Conservation (phyloP, 1,139 yeast species). For the Entelexis sorbosivorans region DNA sequence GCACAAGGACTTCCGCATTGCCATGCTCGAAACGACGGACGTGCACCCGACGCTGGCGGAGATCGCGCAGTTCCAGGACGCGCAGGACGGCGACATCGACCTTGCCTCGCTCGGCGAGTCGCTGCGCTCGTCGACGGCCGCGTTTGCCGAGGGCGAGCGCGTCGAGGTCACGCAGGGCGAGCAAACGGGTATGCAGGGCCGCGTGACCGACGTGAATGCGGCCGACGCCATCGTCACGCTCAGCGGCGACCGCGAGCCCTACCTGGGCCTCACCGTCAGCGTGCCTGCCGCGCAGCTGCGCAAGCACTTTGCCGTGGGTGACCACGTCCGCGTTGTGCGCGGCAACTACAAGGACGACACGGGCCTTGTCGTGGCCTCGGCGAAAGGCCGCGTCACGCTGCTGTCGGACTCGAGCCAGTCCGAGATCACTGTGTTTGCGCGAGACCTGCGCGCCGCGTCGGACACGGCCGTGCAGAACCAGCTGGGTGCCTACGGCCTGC, state of each 20-base stretch:
- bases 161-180: slow-evolving; percentile 90
- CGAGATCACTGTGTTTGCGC: slow-evolving; percentile 86
- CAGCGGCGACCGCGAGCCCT: slow-evolving; percentile 43
- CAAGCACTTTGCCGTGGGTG: slow-evolving; percentile 82
- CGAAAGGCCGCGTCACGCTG: slow-evolving; percentile 60
- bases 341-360: slow-evolving; percentile 91
- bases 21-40: slow-evolving; percentile 67
- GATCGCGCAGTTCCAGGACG: slow-evolving; percentile 66
- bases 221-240: slow-evolving; percentile 46
- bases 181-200: slow-evolving; percentile 81
- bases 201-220: slow-evolving; percentile 14
- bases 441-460: slow-evolving; percentile 53
- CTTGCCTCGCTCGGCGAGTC: slow-evolving; percentile 76
- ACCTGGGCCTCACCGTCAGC: slow-evolving; percentile 42
- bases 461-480: slow-evolving; percentile 42
- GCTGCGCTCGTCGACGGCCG: slow-evolving; percentile 49
- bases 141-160: slow-evolving; percentile 85
- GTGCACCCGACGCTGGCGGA: slow-evolving; percentile 86
- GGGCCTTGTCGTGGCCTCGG: slow-evolving; percentile 80
- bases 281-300: slow-evolving; percentile 75
- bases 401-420: slow-evolving; percentile 79
- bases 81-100: slow-evolving; percentile 59
- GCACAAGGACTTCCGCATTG: slow-evolving; percentile 74
- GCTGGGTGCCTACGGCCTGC: slow-evolving; percentile 69
- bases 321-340: slow-evolving; percentile 83